Evolutionary conservation across 495 filamentous ascomycete species (phyloP).

Genomic region (Margaritispora aquatica): DNA sequence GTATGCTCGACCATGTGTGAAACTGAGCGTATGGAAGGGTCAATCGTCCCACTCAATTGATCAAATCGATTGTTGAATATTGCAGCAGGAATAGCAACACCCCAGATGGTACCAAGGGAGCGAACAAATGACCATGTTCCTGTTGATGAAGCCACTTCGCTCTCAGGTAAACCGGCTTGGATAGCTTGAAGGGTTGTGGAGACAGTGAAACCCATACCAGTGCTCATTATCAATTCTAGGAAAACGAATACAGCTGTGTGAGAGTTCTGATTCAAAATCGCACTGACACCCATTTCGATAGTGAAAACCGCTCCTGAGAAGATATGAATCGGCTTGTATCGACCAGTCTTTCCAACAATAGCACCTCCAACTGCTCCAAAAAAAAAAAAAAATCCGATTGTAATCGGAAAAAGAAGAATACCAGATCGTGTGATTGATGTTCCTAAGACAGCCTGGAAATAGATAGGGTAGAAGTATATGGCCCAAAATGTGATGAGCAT

Average conservation of each 20-base stretch:
- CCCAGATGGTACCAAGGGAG: slow-evolving; percentile 44
- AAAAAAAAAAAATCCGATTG: slow-evolving; percentile 27
- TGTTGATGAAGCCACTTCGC: slow-evolving; percentile 34
- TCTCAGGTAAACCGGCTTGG: slow-evolving; percentile 1
- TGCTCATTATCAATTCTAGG: slow-evolving; percentile 60
- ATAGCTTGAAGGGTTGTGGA: slow-evolving; percentile 3
- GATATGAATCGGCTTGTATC: slow-evolving; percentile 39
- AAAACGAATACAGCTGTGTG: slow-evolving; percentile 37
- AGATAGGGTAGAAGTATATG: slow-evolving; percentile 41
- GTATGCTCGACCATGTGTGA: slow-evolving; percentile 12
- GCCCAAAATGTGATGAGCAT: slow-evolving; percentile 26
- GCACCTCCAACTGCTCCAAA: slow-evolving; percentile 29
- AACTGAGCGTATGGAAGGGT: slow-evolving; percentile 3
- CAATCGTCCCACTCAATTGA: slow-evolving; percentile 20
- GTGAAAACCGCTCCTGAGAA: slow-evolving; percentile 31
- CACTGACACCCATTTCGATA: slow-evolving; percentile 37
- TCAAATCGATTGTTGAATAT: slow-evolving; percentile 41
- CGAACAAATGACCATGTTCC: slow-evolving; percentile 42
- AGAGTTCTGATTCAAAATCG: slow-evolving; percentile 26
- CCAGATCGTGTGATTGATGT: slow-evolving; percentile 31
- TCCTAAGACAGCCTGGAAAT: slow-evolving; percentile 38
- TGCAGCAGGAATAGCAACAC: slow-evolving; percentile 23
- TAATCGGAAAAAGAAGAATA: slow-evolving; percentile 39
- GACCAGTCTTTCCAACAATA: slow-evolving; percentile 33
- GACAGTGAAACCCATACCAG: slow-evolving; percentile 47